Evolutionary conservation across 2,329 filamentous ascomycete genomes (phyloP), one percentile per base, ranked within the genome.

Genomic region (Knufia petricola): DNA sequence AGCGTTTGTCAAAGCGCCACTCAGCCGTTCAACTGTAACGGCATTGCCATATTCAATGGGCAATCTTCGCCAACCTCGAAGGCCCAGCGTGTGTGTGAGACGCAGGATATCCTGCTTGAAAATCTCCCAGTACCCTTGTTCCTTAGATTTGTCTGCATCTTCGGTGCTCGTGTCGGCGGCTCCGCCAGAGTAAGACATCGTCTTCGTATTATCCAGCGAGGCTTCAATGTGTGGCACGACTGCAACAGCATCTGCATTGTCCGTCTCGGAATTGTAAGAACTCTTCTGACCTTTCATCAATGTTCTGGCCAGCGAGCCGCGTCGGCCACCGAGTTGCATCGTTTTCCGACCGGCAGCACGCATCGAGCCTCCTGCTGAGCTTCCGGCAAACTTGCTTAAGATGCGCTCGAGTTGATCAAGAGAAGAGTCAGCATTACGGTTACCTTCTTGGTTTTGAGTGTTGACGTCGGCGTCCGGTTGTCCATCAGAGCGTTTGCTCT

Each of bases 61-160:
- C 0, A 98, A 80, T 51, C 81, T 81, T 46, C 89, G 80, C 92
- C 92, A 98, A 8, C 90, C 87, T 64, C 94, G 95, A 26, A 96
- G 75, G 46, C 81, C 81, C 46, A 98, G 71, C 0, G 92, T 98
- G 64, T 96, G 92, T 0, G 87, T 76, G 50, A 96, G 74, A 31
- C 88, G 84, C 48, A 96, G 77, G 53, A 96, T 92, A 62, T 98
- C 90, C 52, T 81, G 84, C 65, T 95, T 95, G 74, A 95, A 98
- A 7, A 66, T 72, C n/a, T 78, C 63, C 92, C 90, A 95, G 2
- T 81, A 81, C 61, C 86, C 81, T 36, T 73, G 77, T 51, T 90
- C 86, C 61, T 84, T 87, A 26, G 77, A 73, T 32, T 73, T 72
- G 39, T 73, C 71, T 4, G 61, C 58, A 4, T 71, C 66, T 12